Base-by-base conservation (phyloP, 108 stramenopile species). In the Cylindrotheca fusiformis region DNA sequence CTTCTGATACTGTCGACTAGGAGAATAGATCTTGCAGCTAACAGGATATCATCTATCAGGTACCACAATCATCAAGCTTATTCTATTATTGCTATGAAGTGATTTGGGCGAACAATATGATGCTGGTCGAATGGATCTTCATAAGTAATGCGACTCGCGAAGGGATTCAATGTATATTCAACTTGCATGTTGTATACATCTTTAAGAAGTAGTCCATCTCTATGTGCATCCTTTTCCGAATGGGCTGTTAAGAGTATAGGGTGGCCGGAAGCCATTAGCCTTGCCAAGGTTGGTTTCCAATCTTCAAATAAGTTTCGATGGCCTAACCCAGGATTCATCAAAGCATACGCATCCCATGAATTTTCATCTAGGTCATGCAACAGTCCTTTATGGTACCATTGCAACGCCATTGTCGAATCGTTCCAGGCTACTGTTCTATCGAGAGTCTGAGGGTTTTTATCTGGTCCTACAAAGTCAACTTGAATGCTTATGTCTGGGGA, bases 291-390 rank as follows among this genome's bases (percentile, higher is more conserved):
- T 19, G 80, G 76, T 18, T 49, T 27, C 94, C 94, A 95, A 6
- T 63, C 71, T 23, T 84, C 61, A 26, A 56, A 52, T 8, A 95
- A 74, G 65, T 93, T 81, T 30, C 81, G 82, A 69, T 95, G 94
- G 2, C 83, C 92, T 21, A 93, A 68, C 17, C 94, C 91, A 19
- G 94, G 94, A 75, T 95, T 95, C 72, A 93, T 86, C 6, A 93
- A 76, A 19, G 87, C 62, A 45, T 75, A 90, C 3, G 67, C 75
- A 49, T 91, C 72, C 77, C 85, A 88, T 18, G 1, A 0, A 3
- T 55, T 46, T 22, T 31, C 30, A 33, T 33, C 54, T 36, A 61
- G 58, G 17, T 78, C 69, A 48, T 74, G 81, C 26, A 65, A 77
- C 12, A 65, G 66, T 17, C 78, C 79, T 20, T 52, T 53, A 26